Percentiles rank a stretch among this genome's conserved stretches.
These are phyloP conservation scores for Coprinopsis marcescibilis DNA, from an alignment of 768 basidiomycete species.

Conservation along the genomic window DNA sequence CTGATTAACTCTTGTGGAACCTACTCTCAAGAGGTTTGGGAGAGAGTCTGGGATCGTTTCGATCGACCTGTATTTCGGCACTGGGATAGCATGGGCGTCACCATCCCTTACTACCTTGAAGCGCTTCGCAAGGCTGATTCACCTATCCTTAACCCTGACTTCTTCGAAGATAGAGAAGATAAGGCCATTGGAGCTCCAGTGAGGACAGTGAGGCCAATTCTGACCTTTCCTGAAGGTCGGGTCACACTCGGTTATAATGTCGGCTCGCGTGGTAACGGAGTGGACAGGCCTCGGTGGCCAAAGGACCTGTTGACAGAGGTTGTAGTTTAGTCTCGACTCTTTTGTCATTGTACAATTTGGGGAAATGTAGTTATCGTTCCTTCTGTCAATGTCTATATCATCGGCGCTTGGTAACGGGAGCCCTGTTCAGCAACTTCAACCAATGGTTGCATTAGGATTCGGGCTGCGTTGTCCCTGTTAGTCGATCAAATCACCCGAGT, in stretches of 20 bases:
- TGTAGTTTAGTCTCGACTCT: too few relatives aligned
- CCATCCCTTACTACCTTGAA: conserved; percentile 9
- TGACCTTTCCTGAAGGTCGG: conserved; percentile 14
- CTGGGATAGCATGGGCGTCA: conserved; percentile 18
- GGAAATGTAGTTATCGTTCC: too few relatives aligned
- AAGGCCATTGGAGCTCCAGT: conserved; percentile 14
- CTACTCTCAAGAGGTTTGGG: conserved; percentile 19
- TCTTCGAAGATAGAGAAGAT: conserved; percentile 18
- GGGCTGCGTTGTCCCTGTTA: too few relatives aligned
- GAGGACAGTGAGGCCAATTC: conserved; percentile 17
- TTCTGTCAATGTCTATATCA: too few relatives aligned
- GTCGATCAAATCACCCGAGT: too few relatives aligned
- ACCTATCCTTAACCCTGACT: conserved; percentile 13
- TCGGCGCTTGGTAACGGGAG: too few relatives aligned
- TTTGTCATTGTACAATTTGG: too few relatives aligned
- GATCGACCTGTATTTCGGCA: conserved; percentile 14
- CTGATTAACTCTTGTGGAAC: conserved; percentile 15
- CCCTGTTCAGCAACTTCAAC: too few relatives aligned
- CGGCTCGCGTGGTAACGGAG: conserved; percentile 19
- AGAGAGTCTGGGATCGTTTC: conserved; percentile 15
- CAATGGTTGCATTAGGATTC: too few relatives aligned
- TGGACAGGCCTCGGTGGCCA: conserved; percentile 19
- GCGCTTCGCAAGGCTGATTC: conserved; percentile 13
- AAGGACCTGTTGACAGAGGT: conserved; percentile 16
- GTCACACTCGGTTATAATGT: conserved; percentile 17